Evolutionary conservation across 495 filamentous ascomycete species (phyloP), one percentile per base, ranked within the genome.

Genomic region (Penicillium tannophilum): DNA sequence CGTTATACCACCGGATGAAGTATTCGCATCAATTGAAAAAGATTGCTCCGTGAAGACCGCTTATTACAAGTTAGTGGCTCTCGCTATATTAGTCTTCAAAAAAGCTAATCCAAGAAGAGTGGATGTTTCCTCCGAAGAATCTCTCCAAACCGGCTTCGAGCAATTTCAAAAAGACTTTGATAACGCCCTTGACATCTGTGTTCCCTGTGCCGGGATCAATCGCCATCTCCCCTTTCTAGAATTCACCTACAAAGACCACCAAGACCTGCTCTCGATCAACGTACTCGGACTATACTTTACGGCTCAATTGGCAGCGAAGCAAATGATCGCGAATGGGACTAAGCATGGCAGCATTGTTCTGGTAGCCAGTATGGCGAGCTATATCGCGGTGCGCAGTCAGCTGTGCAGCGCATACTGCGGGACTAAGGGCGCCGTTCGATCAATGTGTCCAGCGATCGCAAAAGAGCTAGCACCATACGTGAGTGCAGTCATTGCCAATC

Each of bases 341-440:
- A 64, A 65, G n/a, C 69, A 74, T 31, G 78, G 78, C 7, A 78
- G 74, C 31, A 81, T 82, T 49, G 63, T 82, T 14, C 56, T 80
- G 19, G 75, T 82, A 5, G 75, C 78, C 4, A 81, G 78, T 56
- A 80, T 81, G 66, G 76, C 78, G 2, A 77, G 77, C 46, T 70
- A 76, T 52, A 73, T 79, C 35, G 76, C 77, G 36, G 80, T 89
- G 52, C 77, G 70, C 53, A 89, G 91, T 63, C 84, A 95, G 17
- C 69, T 93, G 42, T 94, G 92, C 76, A 90, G 86, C 72, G 91
- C 89, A 30, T 81, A 82, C 41, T 78, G 76, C 86, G 92, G 58
- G 84, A 92, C 74, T 82, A 96, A 74, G 76, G 86, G 52, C 72
- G 92, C 28, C 78, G 93, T 74, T 74, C 85, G 2, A 76, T 84